phyloP scores from a whole-genome alignment of 2,329 filamentous ascomycete species.

The Penicillium sp. region DNA sequence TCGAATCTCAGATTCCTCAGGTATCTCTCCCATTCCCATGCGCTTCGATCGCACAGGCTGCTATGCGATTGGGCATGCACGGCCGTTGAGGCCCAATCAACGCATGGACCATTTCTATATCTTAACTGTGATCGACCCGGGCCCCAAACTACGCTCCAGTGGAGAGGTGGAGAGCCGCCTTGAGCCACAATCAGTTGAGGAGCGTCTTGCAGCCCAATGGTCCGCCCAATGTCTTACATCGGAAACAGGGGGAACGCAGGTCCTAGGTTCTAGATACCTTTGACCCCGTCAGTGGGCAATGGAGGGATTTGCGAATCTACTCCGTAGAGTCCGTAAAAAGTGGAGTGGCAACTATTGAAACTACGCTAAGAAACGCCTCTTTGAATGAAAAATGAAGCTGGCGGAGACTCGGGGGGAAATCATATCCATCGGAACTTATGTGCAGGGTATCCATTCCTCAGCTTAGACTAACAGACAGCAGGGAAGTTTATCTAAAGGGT shows the following conservation, averaged over 20 bases:
- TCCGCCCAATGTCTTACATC: slow-evolving; percentile 32
- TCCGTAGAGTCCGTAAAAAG: background rate
- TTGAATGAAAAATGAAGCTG: slow-evolving; percentile 15
- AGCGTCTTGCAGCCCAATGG: slow-evolving; percentile 32
- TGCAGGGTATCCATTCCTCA: slow-evolving; percentile 19
- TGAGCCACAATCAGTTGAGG: slow-evolving; percentile 14
- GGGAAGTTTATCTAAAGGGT: slow-evolving; percentile 23
- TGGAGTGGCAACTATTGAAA: slow-evolving; percentile 17
- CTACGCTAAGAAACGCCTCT: slow-evolving; percentile 15
- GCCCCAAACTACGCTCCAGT: slow-evolving; percentile 7
- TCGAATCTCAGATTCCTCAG: background rate
- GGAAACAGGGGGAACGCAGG: slow-evolving; percentile 1
- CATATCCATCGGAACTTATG: slow-evolving; percentile 19
- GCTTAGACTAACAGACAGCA: background rate
- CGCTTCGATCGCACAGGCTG: slow-evolving; percentile 4
- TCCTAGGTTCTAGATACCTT: slow-evolving; percentile 12
- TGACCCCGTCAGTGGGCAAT: slow-evolving; percentile 1
- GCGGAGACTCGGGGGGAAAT: background rate
- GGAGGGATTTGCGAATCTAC: background rate
- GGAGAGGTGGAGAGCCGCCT: slow-evolving; percentile 19
- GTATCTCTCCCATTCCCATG: background rate
- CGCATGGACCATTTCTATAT: slow-evolving; percentile 31
- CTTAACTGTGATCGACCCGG: slow-evolving; percentile 17
- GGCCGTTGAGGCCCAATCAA: slow-evolving; percentile 31
- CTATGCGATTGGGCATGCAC: slow-evolving; percentile 26